These are phyloP conservation scores for Globisporangium viniferum DNA, from an alignment of 352 stramenopile species.

Conservation along the genomic window DNA sequence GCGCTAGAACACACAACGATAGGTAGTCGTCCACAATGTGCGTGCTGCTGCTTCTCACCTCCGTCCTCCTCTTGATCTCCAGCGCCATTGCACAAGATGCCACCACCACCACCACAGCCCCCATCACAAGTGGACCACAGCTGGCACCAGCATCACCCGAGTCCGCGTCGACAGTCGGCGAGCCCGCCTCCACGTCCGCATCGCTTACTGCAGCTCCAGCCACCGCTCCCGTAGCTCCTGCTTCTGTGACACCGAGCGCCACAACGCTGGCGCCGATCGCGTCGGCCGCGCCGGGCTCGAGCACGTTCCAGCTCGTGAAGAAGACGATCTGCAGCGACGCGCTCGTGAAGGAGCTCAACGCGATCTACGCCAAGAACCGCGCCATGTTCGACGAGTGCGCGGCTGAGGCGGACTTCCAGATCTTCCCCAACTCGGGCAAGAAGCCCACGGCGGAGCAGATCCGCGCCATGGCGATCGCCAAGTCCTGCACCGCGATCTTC, in stretches of 20 bases:
- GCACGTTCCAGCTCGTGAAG: slow-evolving; percentile 39
- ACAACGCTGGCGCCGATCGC: slow-evolving; percentile 30
- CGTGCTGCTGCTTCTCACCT: background rate
- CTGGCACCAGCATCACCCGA: background rate
- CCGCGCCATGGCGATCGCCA: slow-evolving; percentile 37
- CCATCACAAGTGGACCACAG: background rate
- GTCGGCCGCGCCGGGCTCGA: slow-evolving; percentile 35
- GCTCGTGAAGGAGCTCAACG: slow-evolving; percentile 39
- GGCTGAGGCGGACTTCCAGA: slow-evolving; percentile 47
- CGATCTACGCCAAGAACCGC: slow-evolving; percentile 56
- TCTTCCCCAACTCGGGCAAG: slow-evolving; percentile 52
- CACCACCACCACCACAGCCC: background rate
- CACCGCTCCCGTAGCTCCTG: background rate
- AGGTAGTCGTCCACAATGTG: background rate
- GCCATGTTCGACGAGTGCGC: slow-evolving; percentile 58
- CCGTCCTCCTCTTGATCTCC: background rate
- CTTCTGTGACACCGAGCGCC: background rate
- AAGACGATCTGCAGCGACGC: slow-evolving; percentile 37
- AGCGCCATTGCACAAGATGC: background rate
- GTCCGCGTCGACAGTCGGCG: background rate
- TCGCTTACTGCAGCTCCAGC: background rate
- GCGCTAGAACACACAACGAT: background rate
- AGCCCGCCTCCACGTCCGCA: background rate
- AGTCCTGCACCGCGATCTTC: slow-evolving; percentile 52
- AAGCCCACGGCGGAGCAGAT: slow-evolving; percentile 44